phyloP scores from a whole-genome alignment of 2,329 filamentous ascomycete species.

The Fusarium torreyae region DNA sequence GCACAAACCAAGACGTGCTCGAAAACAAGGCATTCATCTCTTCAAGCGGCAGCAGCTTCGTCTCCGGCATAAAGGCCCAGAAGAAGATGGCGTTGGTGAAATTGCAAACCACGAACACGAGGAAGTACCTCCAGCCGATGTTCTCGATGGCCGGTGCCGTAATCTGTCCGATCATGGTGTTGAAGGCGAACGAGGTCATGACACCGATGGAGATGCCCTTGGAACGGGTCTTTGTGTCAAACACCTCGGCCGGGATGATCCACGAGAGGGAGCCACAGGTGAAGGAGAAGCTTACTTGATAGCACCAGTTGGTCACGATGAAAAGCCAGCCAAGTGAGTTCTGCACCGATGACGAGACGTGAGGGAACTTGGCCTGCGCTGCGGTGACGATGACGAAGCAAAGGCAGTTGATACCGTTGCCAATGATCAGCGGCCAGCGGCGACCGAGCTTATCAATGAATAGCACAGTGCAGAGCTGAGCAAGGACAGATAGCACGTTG shows the following conservation, averaged over 20 bases:
- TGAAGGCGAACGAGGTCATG: conserved; percentile 80
- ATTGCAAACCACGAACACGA: conserved; percentile 51
- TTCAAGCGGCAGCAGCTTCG: conserved; percentile 73
- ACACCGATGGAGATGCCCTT: conserved; percentile 81
- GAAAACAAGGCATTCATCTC: conserved; percentile 65
- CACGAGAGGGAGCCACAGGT: conserved; percentile 42
- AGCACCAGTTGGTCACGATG: no score
- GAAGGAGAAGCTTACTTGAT: background rate
- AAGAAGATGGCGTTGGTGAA: conserved; percentile 61
- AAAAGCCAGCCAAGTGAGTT: no score
- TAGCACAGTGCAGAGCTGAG: background rate
- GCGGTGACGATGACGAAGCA: conserved; percentile 53
- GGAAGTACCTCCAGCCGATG: conserved; percentile 60
- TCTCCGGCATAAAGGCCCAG: conserved; percentile 77
- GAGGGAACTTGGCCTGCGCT: conserved; percentile 14
- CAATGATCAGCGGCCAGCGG: conserved; percentile 77
- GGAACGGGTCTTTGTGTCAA: conserved; percentile 79
- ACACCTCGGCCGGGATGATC: conserved; percentile 78
- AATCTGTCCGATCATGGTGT: conserved; percentile 77
- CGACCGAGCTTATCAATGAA: conserved; percentile 62
- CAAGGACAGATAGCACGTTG: conserved; percentile 64
- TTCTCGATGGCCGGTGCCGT: conserved; percentile 58
- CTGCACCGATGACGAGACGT: background rate
- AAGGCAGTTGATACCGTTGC: conserved; percentile 75
- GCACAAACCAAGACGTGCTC: no score